A percentile compares a stretch with the other conserved stretches of the same genome.
phyloP scores from a whole-genome alignment of 1,284 basidiomycete genomes.

The Cryptococcus amylolentus region DNA sequence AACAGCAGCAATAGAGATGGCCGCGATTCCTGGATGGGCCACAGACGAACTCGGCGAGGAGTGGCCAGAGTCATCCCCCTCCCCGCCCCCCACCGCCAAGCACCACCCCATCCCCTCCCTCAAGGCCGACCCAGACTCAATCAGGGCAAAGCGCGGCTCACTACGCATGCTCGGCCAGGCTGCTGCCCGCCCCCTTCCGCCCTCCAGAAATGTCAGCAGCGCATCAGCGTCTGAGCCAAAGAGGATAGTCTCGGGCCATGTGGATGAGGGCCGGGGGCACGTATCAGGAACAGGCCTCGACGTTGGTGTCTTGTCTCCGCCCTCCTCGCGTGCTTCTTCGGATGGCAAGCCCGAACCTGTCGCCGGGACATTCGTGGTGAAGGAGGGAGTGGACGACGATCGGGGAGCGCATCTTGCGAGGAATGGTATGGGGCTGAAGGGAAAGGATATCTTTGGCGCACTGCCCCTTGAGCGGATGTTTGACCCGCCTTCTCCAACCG shows the following conservation, averaged over 20 bases:
- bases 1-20: conserved; percentile 17
- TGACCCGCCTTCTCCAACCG: conserved; percentile 70
- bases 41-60: conserved; percentile 73
- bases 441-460: conserved; percentile 78
- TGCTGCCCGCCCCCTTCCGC: conserved; percentile 32
- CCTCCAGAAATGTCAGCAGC: conserved; percentile 15
- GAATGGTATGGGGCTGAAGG: conserved; percentile 33
- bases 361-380: conserved; percentile 72
- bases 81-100: conserved; percentile 51
- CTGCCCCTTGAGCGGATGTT: conserved; percentile 83
- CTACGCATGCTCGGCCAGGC: conserved; percentile 37
- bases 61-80: conserved; percentile 60
- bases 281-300: conserved; percentile 6
- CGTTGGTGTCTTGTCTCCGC: conserved; percentile 16
- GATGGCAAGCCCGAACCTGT: conserved; percentile 47
- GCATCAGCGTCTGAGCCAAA: neutral
- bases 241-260: conserved; percentile 21
- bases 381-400: conserved; percentile 66
- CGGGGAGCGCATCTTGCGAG: conserved; percentile 39
- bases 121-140: conserved; percentile 31
- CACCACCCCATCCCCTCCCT: conserved; percentile 32
- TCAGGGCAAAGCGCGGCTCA: conserved; percentile 39
- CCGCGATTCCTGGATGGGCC: conserved; percentile 62
- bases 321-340: conserved; percentile 23
- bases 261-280: conserved; percentile 17